Evolutionary conservation across 2,329 filamentous ascomycete species (phyloP).

Genomic region (Elsinoe fawcettii): DNA sequence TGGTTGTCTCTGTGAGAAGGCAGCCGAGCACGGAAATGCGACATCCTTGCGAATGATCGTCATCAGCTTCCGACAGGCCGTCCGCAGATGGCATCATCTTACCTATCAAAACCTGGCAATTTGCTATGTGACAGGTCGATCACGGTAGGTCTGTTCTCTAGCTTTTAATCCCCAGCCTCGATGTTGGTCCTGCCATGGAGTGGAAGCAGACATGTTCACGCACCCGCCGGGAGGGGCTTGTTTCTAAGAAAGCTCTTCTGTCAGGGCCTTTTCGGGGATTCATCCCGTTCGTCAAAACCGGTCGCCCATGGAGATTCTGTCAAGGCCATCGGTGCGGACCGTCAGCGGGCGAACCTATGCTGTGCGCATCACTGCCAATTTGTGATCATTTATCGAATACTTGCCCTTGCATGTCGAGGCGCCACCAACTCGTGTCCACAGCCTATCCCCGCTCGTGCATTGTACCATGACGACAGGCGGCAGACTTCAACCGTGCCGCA

Average conservation of each 20-base stretch:
- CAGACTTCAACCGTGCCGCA: constrained; percentile 2
- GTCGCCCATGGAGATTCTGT: not conserved
- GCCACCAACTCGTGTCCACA: constrained; percentile 9
- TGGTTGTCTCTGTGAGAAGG: not conserved
- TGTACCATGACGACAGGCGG: not conserved
- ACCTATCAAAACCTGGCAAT: not conserved
- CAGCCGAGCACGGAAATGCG: not conserved
- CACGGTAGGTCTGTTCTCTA: not conserved
- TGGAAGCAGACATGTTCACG: not conserved
- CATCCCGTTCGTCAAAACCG: not conserved
- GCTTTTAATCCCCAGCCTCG: not conserved
- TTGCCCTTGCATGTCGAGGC: not conserved
- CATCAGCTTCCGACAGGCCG: not conserved
- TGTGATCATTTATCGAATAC: not conserved
- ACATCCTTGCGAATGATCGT: not conserved
- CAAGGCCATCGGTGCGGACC: not conserved
- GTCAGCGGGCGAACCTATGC: not conserved
- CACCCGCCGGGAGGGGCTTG: not conserved
- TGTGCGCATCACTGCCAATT: not conserved
- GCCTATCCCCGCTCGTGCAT: not conserved
- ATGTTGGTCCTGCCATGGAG: not conserved
- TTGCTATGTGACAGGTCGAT: not conserved
- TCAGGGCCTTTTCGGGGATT: not conserved
- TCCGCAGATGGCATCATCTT: not conserved
- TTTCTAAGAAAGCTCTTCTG: not conserved